Percentiles rank a stretch among this genome's conserved stretches.
Evolutionary conservation across 164 flowering plant species (phyloP).

Genomic region (Chloranthus sessilifolius): DNA sequence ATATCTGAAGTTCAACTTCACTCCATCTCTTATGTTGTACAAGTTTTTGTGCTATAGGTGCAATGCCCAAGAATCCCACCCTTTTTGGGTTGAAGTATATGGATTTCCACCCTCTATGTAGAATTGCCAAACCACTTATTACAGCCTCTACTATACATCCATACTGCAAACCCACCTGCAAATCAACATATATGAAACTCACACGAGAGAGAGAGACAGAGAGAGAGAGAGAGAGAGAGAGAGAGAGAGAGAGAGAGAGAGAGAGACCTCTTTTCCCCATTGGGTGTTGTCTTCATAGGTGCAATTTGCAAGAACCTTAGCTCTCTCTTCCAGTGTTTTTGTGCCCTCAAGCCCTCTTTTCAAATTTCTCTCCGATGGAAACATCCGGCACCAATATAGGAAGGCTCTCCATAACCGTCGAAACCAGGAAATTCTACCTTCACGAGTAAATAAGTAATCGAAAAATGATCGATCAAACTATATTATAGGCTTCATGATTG

Average conservation of each 20-base stretch:
- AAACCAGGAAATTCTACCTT: slow-evolving; percentile 56
- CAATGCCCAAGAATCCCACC: slow-evolving; percentile 49
- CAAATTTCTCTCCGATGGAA: slow-evolving; percentile 12
- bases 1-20: slow-evolving; percentile 67
- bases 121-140: slow-evolving; percentile 56
- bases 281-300: slow-evolving; percentile 37
- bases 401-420: slow-evolving; percentile 18
- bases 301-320: slow-evolving; percentile 44
- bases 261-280: slow-evolving; percentile 61
- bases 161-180: slow-evolving; percentile 63
- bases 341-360: slow-evolving; percentile 2
- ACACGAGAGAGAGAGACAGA: neutral
- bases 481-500: too few species aligned
- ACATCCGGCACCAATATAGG: slow-evolving; percentile 5
- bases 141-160: slow-evolving; percentile 68
- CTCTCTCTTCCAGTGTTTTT: slow-evolving; percentile 32
- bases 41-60: slow-evolving; percentile 41
- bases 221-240: slow-evolving; percentile 1
- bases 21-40: slow-evolving; percentile 81
- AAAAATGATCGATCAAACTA: too few species aligned
- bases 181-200: neutral
- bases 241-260: slow-evolving; percentile 17
- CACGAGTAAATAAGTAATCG: neutral
- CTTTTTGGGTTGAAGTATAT: slow-evolving; percentile 38
- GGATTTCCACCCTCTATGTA: slow-evolving; percentile 67